phyloP scores from a whole-genome alignment of 2,329 filamentous ascomycete genomes.

The Phaeoacremonium minimum region DNA sequence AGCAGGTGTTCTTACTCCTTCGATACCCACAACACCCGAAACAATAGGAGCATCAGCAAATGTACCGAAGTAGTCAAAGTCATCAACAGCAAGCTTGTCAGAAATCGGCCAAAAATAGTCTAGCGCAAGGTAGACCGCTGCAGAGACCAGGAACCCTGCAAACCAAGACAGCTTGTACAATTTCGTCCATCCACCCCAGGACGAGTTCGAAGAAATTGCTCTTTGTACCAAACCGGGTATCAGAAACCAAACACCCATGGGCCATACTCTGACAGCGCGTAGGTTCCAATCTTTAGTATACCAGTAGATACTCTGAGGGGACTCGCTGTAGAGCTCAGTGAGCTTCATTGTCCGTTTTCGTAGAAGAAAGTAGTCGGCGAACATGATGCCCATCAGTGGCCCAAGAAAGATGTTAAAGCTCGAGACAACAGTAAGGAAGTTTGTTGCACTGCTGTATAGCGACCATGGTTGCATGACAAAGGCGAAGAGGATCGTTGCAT shows the following conservation, averaged over 20 bases:
- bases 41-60: constrained; percentile 11
- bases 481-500: constrained; percentile 11
- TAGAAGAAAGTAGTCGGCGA: constrained; percentile 26
- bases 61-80: constrained; percentile 20
- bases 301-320: constrained; percentile 14
- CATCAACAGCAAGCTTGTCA: constrained; percentile 13
- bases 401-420: constrained; percentile 27
- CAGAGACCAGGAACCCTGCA: constrained; percentile 14
- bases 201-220: constrained; percentile 8
- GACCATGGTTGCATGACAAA: constrained; percentile 18
- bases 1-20: neutral
- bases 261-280: constrained; percentile 13
- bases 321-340: constrained; percentile 24
- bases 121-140: constrained; percentile 12
- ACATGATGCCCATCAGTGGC: constrained; percentile 29
- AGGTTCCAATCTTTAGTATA: constrained; percentile 16
- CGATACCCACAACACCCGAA: neutral
- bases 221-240: constrained; percentile 16
- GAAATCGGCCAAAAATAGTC: constrained; percentile 14
- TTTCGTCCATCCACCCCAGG: constrained; percentile 17
- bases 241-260: constrained; percentile 13
- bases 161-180: constrained; percentile 21
- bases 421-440: constrained; percentile 21
- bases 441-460: constrained; percentile 14
- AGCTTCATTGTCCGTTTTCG: constrained; percentile 26